Conservation (phyloP, 2,329 filamentous ascomycete species). For the Fusarium brevicatenulatum region DNA sequence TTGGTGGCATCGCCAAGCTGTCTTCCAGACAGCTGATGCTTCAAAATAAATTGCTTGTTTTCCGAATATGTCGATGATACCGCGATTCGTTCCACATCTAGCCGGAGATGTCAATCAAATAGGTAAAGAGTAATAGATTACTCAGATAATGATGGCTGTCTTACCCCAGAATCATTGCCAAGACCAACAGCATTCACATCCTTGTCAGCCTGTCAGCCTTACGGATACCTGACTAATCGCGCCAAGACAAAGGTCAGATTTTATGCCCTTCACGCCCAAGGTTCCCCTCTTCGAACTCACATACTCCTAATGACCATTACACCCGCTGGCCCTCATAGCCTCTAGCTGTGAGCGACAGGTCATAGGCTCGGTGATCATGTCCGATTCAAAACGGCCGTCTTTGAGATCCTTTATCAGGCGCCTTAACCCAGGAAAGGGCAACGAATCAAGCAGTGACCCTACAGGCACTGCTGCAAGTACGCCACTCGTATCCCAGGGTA, state of each 20-base stretch:
- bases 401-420: neutral
- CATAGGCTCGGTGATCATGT: neutral
- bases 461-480: accelerated
- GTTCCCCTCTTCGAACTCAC: neutral
- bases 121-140: neutral
- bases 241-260: too few species aligned
- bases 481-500: neutral
- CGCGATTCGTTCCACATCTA: accelerated
- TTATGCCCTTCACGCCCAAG: too few species aligned
- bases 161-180: neutral
- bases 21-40: neutral
- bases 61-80: accelerated
- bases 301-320: accelerated
- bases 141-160: neutral
- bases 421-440: neutral
- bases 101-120: accelerated
- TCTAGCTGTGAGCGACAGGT: neutral
- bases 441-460: neutral
- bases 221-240: neutral
- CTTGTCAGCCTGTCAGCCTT: neutral
- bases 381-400: neutral
- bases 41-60: neutral
- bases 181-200: neutral
- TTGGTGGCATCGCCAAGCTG: neutral
- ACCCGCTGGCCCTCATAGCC: accelerated